A percentile compares a stretch with the other conserved stretches of the same genome.
Evolutionary conservation across 176 grass and related monocot species (phyloP).

Genomic region (Triticum dicoccoides): DNA sequence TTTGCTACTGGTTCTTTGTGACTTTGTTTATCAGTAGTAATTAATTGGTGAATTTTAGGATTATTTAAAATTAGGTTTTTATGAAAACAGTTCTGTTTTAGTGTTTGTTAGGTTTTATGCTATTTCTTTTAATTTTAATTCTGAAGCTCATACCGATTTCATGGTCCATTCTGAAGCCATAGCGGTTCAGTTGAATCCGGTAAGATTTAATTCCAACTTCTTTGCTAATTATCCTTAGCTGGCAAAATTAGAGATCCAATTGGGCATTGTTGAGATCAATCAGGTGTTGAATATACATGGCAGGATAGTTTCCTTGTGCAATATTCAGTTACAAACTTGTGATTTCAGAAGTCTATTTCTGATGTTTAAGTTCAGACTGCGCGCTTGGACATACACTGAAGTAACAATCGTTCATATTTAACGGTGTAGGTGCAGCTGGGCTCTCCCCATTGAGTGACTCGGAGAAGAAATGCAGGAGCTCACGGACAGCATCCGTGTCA

Average conservation of each 20-base stretch:
- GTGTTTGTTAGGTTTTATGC: too few species aligned
- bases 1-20: too few species aligned
- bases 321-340: neutral
- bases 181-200: neutral
- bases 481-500: slow-evolving; percentile 79
- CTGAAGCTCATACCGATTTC: neutral
- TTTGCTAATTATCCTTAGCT: neutral
- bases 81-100: too few species aligned
- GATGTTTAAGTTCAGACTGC: neutral
- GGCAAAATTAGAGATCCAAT: neutral
- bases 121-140: too few species aligned
- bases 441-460: slow-evolving; percentile 27
- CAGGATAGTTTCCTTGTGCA: neutral
- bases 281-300: neutral
- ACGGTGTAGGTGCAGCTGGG: slow-evolving; percentile 23
- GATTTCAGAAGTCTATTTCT: neutral
- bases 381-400: neutral
- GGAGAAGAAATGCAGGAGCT: slow-evolving; percentile 62
- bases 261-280: neutral
- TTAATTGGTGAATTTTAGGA: too few species aligned
- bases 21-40: too few species aligned
- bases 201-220: neutral
- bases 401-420: neutral
- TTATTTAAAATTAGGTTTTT: too few species aligned
- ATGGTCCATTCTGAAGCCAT: neutral